These are phyloP conservation scores for Vitis rotundifolia DNA, from an alignment of 164 flowering plant species.

Conservation along the genomic window DNA sequence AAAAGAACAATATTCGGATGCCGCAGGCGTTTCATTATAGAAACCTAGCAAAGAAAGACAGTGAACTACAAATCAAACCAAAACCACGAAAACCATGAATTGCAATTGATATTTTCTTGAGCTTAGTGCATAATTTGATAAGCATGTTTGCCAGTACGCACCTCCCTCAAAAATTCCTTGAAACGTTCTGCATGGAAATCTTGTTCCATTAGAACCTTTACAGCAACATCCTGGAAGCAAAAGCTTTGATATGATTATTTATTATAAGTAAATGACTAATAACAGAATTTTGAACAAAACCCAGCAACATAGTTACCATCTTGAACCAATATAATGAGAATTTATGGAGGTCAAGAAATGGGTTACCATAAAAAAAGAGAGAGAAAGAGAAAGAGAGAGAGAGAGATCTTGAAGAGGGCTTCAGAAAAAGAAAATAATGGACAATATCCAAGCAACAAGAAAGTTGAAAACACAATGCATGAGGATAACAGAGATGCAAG, in stretches of 20 bases:
- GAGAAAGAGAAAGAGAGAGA: too few species aligned
- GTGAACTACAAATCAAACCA: slow-evolving; percentile 1
- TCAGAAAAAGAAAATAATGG: background rate
- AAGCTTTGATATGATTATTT: slow-evolving; percentile 1
- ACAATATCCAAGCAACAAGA: background rate
- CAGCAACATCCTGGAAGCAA: slow-evolving; percentile 88
- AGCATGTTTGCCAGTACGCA: slow-evolving; percentile 15
- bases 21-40: slow-evolving; percentile 92
- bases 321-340: background rate
- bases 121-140: background rate
- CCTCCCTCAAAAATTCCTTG: slow-evolving; percentile 95
- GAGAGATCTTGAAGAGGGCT: background rate
- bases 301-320: background rate
- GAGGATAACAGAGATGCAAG: background rate
- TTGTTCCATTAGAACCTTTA: slow-evolving; percentile 98
- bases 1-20: slow-evolving; percentile 99
- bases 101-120: background rate
- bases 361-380: background rate
- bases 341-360: background rate
- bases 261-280: background rate
- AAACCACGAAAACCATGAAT: background rate
- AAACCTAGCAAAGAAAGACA: slow-evolving; percentile 51
- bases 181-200: slow-evolving; percentile 78
- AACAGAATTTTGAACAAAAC: background rate
- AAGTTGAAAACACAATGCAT: background rate